Evolutionary conservation across 2,329 filamentous ascomycete genomes (phyloP).

Genomic region (Nectriaceae sp.): DNA sequence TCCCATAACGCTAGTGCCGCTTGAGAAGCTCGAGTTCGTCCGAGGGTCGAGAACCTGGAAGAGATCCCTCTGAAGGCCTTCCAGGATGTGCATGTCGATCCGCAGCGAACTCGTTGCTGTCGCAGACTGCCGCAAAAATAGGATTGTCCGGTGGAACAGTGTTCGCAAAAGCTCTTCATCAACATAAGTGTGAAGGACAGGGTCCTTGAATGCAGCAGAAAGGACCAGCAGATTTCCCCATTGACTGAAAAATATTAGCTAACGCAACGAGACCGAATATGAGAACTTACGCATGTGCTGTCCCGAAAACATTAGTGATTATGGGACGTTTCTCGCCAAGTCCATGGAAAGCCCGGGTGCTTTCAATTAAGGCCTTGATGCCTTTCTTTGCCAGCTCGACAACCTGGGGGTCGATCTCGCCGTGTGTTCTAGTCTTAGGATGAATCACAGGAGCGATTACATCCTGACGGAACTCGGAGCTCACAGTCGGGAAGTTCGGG

Average conservation of each 20-base stretch:
- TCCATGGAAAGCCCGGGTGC: conserved; percentile 78
- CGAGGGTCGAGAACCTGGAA: conserved; percentile 34
- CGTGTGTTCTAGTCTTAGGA: conserved; percentile 36
- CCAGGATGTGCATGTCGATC: conserved; percentile 74
- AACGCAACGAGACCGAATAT: not conserved
- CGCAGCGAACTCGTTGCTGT: conserved; percentile 74
- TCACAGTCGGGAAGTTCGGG: conserved; percentile 33
- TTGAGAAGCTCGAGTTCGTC: conserved; percentile 46
- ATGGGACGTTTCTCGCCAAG: conserved; percentile 69
- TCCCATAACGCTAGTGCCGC: conserved; percentile 33
- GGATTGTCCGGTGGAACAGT: conserved; percentile 73
- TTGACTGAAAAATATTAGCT: conserved; percentile 62
- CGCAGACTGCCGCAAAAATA: conserved; percentile 69
- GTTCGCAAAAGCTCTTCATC: conserved; percentile 53
- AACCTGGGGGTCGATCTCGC: conserved; percentile 47
- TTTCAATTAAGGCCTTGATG: conserved; percentile 76
- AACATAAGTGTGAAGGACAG: conserved; percentile 60
- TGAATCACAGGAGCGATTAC: conserved; percentile 41
- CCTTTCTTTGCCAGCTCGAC: conserved; percentile 61
- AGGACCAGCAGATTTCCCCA: conserved; percentile 96
- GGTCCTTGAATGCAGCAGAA: conserved; percentile 74
- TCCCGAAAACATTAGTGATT: conserved; percentile 95
- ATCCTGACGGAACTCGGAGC: conserved; percentile 38
- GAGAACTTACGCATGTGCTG: conserved; percentile 84
- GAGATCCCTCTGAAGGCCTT: conserved; percentile 53